These are phyloP conservation scores for Pedinophyceae sp. DNA, from an alignment of 139 green algal genomes.

Conservation along the genomic window DNA sequence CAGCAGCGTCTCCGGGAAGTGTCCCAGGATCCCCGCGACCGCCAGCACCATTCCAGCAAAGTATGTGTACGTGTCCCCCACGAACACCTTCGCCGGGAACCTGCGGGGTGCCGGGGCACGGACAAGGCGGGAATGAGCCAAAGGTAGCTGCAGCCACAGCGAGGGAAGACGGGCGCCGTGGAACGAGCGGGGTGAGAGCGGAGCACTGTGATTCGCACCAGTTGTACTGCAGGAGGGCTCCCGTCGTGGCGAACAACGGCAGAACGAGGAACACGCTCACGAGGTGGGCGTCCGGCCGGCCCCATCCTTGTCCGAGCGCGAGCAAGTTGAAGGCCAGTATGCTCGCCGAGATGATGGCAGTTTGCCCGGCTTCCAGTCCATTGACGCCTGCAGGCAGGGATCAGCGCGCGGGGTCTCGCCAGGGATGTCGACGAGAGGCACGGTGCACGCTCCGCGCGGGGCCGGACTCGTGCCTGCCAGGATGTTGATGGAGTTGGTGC, in stretches of 20 bases:
- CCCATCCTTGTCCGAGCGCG: background rate
- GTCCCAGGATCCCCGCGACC: constrained; percentile 89
- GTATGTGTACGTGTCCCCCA: constrained; percentile 99
- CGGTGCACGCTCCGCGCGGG: too few relatives aligned
- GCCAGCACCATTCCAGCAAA: constrained; percentile 97
- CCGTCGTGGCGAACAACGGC: constrained; percentile 60
- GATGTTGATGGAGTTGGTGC: constrained; percentile 98
- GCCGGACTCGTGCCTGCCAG: constrained; percentile 48
- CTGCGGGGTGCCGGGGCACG: too few relatives aligned
- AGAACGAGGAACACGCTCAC: constrained; percentile 84
- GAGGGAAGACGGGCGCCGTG: too few relatives aligned
- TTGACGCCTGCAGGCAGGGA: constrained; percentile 56
- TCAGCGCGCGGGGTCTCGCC: background rate
- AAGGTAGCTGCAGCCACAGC: too few relatives aligned
- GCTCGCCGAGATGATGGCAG: constrained; percentile 70
- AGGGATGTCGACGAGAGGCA: too few relatives aligned
- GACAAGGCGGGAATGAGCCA: too few relatives aligned
- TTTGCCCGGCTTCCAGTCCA: constrained; percentile 89
- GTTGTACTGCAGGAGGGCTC: constrained; percentile 75
- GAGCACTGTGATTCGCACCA: constrained; percentile 62
- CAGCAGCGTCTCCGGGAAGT: constrained; percentile 93
- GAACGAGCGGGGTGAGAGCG: too few relatives aligned
- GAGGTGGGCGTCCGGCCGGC: constrained; percentile 64
- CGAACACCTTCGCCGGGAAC: constrained; percentile 55
- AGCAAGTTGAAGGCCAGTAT: constrained; percentile 68